Evolutionary conservation across 2,329 filamentous ascomycete species (phyloP), one percentile per base, ranked within the genome.

Genomic region (Diaporthe vexans): DNA sequence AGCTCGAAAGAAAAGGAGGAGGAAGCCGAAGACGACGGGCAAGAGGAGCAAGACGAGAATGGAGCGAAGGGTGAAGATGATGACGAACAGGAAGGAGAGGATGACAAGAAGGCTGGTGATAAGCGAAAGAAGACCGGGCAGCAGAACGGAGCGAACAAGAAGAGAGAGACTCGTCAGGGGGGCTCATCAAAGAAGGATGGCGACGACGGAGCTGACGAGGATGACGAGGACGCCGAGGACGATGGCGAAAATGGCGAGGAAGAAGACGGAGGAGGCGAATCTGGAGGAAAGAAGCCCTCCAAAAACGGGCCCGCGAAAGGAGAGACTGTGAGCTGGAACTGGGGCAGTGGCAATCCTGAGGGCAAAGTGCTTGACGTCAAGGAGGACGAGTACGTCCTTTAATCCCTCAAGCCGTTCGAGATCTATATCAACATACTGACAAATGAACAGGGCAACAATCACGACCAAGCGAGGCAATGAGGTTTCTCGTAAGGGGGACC

Each of bases 271-370:
- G 72, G 77, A 1, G 71, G 76, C 0, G 73, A 75, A 0, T 76
- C 73, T 9, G 52, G 58, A 2, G 65, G 74, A 0, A 76, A 77
- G 21, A 74, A 76, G 24, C 51, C 78, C 71, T 43, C 70, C 17
- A 61, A 74, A 29, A 73, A 74, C 7, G 74, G 61, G 9, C 77
- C 75, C 5, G 54, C 73, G 9, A 76, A 76, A 46, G 85, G 85
- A 2, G 84, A 86, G 10, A 87, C 81, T 0, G 85, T 86, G 10
- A 86, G 84, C 76, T 87, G 85, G 85, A 85, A 85, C 35, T 87
- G 85, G 85, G 85, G 85, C 17, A 79, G 79, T 24, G 85, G 84
- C 11, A 81, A 86, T 26, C 84, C 85, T 1, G 74, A 85, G 74
- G 85, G 85, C 2, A 85, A 85, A 19, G 85, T 87, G 0, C 76